Percentiles rank a stretch among this genome's conserved stretches.
These are phyloP conservation scores for Ophiostoma ips DNA, from an alignment of 2,329 filamentous ascomycete genomes.

Conservation along the genomic window DNA sequence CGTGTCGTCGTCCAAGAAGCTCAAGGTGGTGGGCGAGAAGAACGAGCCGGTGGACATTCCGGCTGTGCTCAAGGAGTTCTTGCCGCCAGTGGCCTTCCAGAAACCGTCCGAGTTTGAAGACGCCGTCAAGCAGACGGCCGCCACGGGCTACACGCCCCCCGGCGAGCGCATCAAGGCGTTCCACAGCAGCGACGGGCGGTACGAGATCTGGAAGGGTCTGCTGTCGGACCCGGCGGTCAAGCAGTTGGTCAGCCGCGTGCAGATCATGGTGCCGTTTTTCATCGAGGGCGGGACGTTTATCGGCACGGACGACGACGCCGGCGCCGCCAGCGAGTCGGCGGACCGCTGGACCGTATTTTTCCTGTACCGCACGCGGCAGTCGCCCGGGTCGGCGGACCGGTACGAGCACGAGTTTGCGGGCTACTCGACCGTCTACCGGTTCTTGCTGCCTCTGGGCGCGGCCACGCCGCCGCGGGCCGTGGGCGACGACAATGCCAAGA, in stretches of 20 bases:
- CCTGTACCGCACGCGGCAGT: constrained; percentile 47
- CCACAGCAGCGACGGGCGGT: constrained; percentile 43
- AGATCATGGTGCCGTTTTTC: constrained; percentile 71
- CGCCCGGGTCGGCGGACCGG: constrained; percentile 25
- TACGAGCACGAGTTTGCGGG: constrained; percentile 71
- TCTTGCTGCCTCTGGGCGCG: constrained; percentile 57
- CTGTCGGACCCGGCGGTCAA: constrained; percentile 56
- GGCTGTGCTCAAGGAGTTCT: constrained; percentile 46
- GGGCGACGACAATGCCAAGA: constrained; percentile 3
- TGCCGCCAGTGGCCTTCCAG: constrained; percentile 59
- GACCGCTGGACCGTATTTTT: constrained; percentile 90
- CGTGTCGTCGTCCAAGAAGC: constrained; percentile 58
- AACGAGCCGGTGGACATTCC: constrained; percentile 56
- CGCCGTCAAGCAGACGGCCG: constrained; percentile 32
- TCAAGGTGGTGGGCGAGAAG: constrained; percentile 53
- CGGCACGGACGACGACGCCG: constrained; percentile 42
- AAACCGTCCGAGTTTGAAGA: constrained; percentile 47
- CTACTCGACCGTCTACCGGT: constrained; percentile 81
- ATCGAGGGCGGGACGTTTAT: constrained; percentile 87
- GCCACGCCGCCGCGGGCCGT: constrained; percentile 26
- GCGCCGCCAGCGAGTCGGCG: constrained; percentile 53
- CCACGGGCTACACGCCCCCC: constrained; percentile 50
- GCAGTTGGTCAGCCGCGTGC: constrained; percentile 63
- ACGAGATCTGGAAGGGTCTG: constrained; percentile 73
- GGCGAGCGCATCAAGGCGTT: constrained; percentile 57